Base-by-base conservation (phyloP, 768 basidiomycete species). In the Lactifluus volemus region DNA sequence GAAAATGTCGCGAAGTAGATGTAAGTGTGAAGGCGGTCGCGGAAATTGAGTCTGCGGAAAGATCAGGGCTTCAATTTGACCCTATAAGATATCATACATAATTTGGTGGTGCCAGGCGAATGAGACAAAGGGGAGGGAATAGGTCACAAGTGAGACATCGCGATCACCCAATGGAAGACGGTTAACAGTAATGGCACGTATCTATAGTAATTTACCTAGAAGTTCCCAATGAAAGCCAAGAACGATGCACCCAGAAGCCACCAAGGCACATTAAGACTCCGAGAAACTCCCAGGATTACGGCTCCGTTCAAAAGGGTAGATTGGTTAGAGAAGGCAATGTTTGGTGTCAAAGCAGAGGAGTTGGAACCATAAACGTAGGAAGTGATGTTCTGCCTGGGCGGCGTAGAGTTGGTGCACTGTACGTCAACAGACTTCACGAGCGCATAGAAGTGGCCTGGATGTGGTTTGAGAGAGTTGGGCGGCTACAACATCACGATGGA, bases 311-410 rank as follows among this genome's bases (percentile, higher is more conserved):
- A 68, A 51, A 84, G 65, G 6, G 79, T 80, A 0, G 82, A 79
- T 49, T 75, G 70, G 67, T 89, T 89, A 60, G 83, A 83, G 68
- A 83, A 81, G 0, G 74, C 67, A 60, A 89, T 75, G 10, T 73
- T 71, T 0, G 88, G 88, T 0, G 76, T 79, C 59, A 80, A 68
- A 30, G 75, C 65, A 7, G 84, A 77, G 7, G 77, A 67, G 70
- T 88, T 87, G 47, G 76, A 29, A 61, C 77, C 78, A 66, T 89
- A 89, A 9, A 83, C 76, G 69, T 89, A 89, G 11, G 84, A 84
- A 1, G 83, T 83, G 8, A 81, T 75, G 67, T 79, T 77, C 29
- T 78, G 63, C 12, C 73, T 70, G 1, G 78, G 73, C 5, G 76
- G 56, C 2, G 67, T 55, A 4, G 81, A 73, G 66, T 86, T 84